Base-by-base conservation (phyloP, 1,284 basidiomycete species). In the Apiotrichum porosum region DNA sequence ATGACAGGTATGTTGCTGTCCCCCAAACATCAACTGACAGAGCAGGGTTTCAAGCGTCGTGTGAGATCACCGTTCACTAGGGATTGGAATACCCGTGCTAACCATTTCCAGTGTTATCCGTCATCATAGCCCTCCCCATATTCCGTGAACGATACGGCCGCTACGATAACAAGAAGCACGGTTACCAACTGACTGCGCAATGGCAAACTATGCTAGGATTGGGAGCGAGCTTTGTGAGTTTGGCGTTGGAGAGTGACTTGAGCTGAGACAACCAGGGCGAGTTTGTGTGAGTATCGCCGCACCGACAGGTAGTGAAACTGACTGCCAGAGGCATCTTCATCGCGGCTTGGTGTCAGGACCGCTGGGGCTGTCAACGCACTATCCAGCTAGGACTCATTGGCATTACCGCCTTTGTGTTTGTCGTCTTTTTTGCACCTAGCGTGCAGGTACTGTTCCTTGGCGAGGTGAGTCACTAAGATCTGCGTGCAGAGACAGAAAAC, bases 351-450 rank as follows among this genome's bases (percentile, higher is more conserved):
- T 33, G 44, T 22, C 49, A 53, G 21, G 45, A 52, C 18, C 17
- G 35, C 18, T 56, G 40, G 22, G 59, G 59, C 0, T 61, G 58
- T 42, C 42, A 45, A n/a, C 18, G 46, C 17, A 50, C 49, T 1
- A 47, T 58, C 31, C 54, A 55, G 35, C 19, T 42, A 19, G 43
- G 41, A 13, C 52, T 69, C 35, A 60, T 76, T 18, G 14, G 42
- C 23, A 56, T 63, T 44, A 50, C 54, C 35, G 43, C 32, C 13
- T 56, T 57, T 23, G 59, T 63, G 26, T 63, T 62, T 35, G 49
- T 66, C 26, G 46, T 51, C 12, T 59, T 63, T 52, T 77, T 76
- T 44, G 71, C 75, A 14, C 53, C 53, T 6, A 48, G 41, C 37
- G 37, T 42, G 17, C 31, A 22, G 41, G 35, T 47, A 18, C 23